Percentiles rank a stretch among this genome's conserved stretches.
Evolutionary conservation across 2,329 filamentous ascomycete species (phyloP).

Genomic region (Cladophialophora immunda): DNA sequence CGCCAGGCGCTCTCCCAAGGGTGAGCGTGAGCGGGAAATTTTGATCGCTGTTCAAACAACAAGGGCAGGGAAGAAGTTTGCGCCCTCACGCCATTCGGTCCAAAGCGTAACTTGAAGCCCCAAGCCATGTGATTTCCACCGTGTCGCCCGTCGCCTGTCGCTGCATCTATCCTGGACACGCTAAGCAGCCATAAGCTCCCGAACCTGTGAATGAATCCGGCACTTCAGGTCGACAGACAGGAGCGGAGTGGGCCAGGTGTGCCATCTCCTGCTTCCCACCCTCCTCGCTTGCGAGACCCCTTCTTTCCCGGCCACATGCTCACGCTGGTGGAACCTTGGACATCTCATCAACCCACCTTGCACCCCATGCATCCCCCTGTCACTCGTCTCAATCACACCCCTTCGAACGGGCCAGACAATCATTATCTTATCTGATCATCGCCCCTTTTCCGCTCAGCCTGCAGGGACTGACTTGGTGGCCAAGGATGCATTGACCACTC

Average conservation of each 20-base stretch:
- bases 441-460: conserved; percentile 6
- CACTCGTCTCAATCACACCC: background rate
- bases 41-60: too few species aligned
- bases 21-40: too few species aligned
- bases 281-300: background rate
- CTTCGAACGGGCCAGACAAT: background rate
- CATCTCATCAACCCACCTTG: background rate
- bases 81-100: too few species aligned
- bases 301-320: background rate
- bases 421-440: conserved; percentile 3
- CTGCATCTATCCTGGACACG: background rate
- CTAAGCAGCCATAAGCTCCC: background rate
- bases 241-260: background rate
- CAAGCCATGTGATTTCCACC: background rate
- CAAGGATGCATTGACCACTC: background rate
- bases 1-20: background rate
- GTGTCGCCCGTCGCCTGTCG: background rate
- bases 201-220: background rate
- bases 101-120: background rate
- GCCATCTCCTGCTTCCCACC: background rate
- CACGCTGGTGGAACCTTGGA: background rate
- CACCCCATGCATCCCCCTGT: too few species aligned
- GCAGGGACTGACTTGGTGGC: background rate
- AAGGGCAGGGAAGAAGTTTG: too few species aligned
- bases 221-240: background rate